Conservation (phyloP, 129 eudicot genomes). For the Ambrosia trifida region DNA sequence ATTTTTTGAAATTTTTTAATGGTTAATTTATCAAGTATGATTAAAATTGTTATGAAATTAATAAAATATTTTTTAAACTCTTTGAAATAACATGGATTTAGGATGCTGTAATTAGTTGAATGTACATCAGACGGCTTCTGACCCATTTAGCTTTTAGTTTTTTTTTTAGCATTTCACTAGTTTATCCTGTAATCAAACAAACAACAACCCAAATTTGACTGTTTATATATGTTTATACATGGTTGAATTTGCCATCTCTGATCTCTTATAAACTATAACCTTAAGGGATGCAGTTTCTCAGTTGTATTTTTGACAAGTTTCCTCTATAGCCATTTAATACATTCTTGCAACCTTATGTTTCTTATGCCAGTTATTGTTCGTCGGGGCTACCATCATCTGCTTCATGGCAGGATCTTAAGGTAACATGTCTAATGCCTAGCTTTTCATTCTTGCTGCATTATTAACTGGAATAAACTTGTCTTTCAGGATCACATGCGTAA, state of each 20-base stretch:
- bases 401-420: slow-evolving; percentile 99
- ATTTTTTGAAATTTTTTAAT: not conserved
- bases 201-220: not conserved
- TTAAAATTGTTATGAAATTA: not conserved
- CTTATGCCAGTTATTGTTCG: slow-evolving; percentile 69
- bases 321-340: not conserved
- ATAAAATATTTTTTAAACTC: not conserved
- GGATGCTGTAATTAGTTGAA: not conserved
- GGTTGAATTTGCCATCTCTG: not conserved
- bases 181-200: not conserved
- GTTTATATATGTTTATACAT: not conserved
- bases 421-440: slow-evolving; percentile 22
- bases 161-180: not conserved
- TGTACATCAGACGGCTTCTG: not conserved
- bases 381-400: slow-evolving; percentile 96
- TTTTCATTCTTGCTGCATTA: not conserved
- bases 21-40: not conserved
- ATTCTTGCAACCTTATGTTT: slow-evolving; percentile 14
- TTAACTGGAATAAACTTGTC: not conserved
- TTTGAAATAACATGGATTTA: not conserved
- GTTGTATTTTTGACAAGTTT: not conserved
- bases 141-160: not conserved
- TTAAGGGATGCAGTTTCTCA: not conserved
- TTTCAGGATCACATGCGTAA: slow-evolving; percentile 95
- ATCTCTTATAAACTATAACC: not conserved